A percentile compares a stretch with the other conserved stretches of the same genome.
These are phyloP conservation scores for Polymyxa betae DNA, from an alignment of 208 protist genomes.

Conservation along the genomic window DNA sequence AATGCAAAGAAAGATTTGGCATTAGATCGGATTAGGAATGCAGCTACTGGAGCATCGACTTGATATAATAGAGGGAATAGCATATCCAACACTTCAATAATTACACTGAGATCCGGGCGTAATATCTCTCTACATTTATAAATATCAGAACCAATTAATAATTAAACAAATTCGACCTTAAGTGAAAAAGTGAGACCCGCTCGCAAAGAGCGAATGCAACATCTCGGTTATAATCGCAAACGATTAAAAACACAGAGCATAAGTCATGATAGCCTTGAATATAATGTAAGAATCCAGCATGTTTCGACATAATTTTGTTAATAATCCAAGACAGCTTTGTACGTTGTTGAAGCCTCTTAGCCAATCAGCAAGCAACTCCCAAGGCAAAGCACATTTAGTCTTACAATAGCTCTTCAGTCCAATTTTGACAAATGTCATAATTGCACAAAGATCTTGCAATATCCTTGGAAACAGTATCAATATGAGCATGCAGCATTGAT, in stretches of 20 bases:
- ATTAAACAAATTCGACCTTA: background rate
- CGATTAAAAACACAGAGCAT: constrained; percentile 32
- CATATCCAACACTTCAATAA: constrained; percentile 2
- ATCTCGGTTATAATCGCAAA: background rate
- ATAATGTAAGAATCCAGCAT: constrained; percentile 32
- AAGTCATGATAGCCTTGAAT: constrained; percentile 52
- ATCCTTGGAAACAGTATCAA: background rate
- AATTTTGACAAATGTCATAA: background rate
- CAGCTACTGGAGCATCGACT: background rate
- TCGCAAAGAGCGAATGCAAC: background rate
- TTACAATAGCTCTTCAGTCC: background rate
- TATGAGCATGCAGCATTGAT: background rate
- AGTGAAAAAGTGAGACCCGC: background rate
- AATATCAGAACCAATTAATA: background rate
- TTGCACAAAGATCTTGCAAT: background rate
- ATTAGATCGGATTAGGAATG: background rate
- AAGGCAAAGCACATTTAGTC: background rate
- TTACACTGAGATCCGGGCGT: background rate
- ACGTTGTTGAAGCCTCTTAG: background rate
- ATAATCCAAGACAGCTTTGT: background rate
- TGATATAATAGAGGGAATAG: constrained; percentile 19
- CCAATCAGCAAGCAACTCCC: background rate
- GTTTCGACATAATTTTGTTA: constrained; percentile 5
- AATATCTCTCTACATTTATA: constrained; percentile 11
- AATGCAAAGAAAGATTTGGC: constrained; percentile 28